Conservation (phyloP, 2,329 filamentous ascomycete species). For the Aspergillus sclerotialis region DNA sequence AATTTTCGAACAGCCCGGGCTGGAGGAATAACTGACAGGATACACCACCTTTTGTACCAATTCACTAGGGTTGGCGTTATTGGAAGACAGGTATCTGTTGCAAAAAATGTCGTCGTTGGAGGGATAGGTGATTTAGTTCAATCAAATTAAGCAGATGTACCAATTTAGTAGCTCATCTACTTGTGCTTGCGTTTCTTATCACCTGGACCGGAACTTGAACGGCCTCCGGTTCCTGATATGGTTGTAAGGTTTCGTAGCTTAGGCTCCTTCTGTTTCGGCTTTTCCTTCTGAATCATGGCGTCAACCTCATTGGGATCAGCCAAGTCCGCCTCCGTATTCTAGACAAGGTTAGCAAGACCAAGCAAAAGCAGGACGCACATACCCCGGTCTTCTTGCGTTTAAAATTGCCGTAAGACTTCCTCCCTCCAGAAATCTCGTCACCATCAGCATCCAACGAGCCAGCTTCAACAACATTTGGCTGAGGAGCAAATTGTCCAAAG, state of each 20-base stretch:
- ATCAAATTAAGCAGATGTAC: too few relatives aligned
- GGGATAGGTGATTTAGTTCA: too few relatives aligned
- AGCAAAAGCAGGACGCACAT: too few relatives aligned
- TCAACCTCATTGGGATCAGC: slow-evolving; percentile 7
- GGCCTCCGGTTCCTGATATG: slow-evolving; percentile 22
- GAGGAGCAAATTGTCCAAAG: slow-evolving; percentile 11
- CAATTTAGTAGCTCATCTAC: too few relatives aligned
- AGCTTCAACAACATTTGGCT: slow-evolving; percentile 24
- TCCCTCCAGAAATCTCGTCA: slow-evolving; percentile 22
- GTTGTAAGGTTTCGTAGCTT: slow-evolving; percentile 21
- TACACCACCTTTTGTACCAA: too few relatives aligned
- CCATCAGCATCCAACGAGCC: slow-evolving; percentile 28
- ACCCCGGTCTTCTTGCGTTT: slow-evolving; percentile 25
- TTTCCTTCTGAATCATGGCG: slow-evolving; percentile 12
- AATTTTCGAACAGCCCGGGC: neutral
- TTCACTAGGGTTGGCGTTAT: too few relatives aligned
- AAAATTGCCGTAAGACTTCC: slow-evolving; percentile 33
- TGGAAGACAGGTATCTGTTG: too few relatives aligned
- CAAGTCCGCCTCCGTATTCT: slow-evolving; percentile 3
- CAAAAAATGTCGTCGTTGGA: too few relatives aligned
- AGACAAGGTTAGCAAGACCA: too few relatives aligned
- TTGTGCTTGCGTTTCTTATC: slow-evolving; percentile 20
- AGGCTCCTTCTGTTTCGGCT: slow-evolving; percentile 12
- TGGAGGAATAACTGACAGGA: neutral
- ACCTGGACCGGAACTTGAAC: too few relatives aligned